Evolutionary conservation across 805 yeast genomes (phyloP).

Genomic region (Cyberlindnera maclurae): DNA sequence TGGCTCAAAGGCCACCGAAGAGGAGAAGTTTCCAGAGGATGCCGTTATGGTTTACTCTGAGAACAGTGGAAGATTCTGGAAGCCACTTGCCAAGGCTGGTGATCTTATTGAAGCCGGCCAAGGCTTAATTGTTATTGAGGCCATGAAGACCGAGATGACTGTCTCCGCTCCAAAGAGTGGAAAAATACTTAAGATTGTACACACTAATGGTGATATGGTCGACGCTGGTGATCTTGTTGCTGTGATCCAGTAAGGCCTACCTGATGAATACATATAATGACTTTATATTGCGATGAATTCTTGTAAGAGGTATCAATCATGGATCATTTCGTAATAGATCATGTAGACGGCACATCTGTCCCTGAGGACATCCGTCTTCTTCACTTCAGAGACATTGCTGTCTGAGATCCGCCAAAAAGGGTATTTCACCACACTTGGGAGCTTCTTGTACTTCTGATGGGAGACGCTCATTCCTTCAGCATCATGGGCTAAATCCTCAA

Average conservation of each 20-base stretch:
- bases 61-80: constrained; percentile 97
- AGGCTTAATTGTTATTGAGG: constrained; percentile 84
- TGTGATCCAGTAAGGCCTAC: constrained; percentile 36
- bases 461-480: neutral
- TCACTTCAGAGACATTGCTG: constrained; percentile 56
- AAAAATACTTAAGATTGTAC: constrained; percentile 64
- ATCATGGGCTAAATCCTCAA: constrained; percentile 1
- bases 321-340: constrained; percentile 64
- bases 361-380: constrained; percentile 46
- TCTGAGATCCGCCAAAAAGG: constrained; percentile 90
- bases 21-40: constrained; percentile 62
- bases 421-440: constrained; percentile 45
- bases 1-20: constrained; percentile 35
- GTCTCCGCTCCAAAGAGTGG: constrained; percentile 68
- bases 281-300: neutral
- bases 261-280: neutral
- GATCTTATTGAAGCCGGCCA: constrained; percentile 68
- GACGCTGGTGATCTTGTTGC: constrained; percentile 95
- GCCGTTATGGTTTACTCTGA: constrained; percentile 88
- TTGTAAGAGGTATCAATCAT: neutral
- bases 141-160: constrained; percentile 97
- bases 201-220: constrained; percentile 89
- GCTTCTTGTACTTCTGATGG: constrained; percentile 38
- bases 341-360: constrained; percentile 79
- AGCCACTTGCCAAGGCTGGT: constrained; percentile 74